These are phyloP conservation scores for Musa beccarii DNA, from an alignment of 176 grass and related monocot genomes.

Conservation along the genomic window DNA sequence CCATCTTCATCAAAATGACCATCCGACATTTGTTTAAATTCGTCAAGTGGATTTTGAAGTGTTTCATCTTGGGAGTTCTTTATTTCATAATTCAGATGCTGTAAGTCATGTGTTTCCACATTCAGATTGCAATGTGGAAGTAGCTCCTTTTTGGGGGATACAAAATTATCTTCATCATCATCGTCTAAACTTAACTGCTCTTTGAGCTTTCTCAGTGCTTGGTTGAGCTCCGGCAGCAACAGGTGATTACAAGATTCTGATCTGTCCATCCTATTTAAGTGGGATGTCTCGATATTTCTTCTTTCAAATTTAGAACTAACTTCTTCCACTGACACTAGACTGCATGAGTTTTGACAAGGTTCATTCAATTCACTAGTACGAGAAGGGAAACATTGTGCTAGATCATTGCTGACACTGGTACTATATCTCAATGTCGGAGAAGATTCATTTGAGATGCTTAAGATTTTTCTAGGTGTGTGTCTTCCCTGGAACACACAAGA, in stretches of 20 bases:
- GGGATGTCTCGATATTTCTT: conserved; percentile 19
- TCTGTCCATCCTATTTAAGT: conserved; percentile 30
- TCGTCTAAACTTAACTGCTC: conserved; percentile 45
- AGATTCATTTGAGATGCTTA: conserved; percentile 20
- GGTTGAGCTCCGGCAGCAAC: conserved; percentile 1
- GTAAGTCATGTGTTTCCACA: conserved; percentile 16
- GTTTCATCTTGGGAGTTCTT: conserved; percentile 14
- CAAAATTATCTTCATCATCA: conserved; percentile 18
- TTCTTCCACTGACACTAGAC: conserved; percentile 62
- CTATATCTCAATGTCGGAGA: conserved; percentile 31
- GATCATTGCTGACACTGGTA: conserved; percentile 27
- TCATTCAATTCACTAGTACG: conserved; percentile 34
- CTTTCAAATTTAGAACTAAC: conserved; percentile 49
- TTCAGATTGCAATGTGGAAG: conserved; percentile 19
- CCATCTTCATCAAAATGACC: conserved; percentile 20
- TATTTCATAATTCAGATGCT: conserved; percentile 4
- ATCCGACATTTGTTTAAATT: conserved; percentile 22
- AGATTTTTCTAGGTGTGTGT: conserved; percentile 14
- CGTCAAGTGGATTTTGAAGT: conserved; percentile 30
- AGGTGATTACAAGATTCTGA: conserved; percentile 31
- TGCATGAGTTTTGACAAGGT: conserved; percentile 31
- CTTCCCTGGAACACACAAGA: conserved; percentile 23
- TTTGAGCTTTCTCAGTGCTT: conserved; percentile 31
- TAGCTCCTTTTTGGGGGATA: background rate
- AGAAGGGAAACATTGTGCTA: conserved; percentile 34